A percentile compares a stretch with the other conserved stretches of the same genome.
Conservation (phyloP, 1,284 basidiomycete genomes). For the Prillingera fragicola region DNA sequence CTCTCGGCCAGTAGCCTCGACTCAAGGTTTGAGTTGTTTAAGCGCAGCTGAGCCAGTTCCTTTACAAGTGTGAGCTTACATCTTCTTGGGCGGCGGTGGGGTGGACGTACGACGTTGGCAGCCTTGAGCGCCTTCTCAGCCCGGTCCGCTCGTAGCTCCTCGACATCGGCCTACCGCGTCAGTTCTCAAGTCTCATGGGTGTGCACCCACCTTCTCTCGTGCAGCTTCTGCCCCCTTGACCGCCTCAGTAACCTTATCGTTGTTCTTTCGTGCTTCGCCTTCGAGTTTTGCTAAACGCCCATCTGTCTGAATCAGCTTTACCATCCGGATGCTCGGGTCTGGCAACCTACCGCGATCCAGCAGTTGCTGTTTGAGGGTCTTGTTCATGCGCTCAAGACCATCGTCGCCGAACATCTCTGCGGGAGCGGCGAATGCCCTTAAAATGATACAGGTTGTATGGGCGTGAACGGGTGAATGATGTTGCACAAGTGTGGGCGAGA, state of each 20-base stretch:
- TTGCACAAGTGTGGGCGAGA: no score
- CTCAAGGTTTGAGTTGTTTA: slow-evolving; percentile 41
- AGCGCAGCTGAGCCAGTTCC: slow-evolving; percentile 32
- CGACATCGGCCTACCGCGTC: slow-evolving; percentile 23
- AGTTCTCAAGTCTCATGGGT: background rate
- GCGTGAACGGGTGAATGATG: no score
- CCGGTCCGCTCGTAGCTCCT: slow-evolving; percentile 28
- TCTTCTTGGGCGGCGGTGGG: no score
- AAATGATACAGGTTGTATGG: no score
- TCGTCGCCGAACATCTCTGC: slow-evolving; percentile 45
- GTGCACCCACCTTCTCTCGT: slow-evolving; percentile 32
- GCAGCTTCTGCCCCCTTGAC: slow-evolving; percentile 31
- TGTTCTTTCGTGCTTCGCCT: slow-evolving; percentile 38
- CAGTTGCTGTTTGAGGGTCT: slow-evolving; percentile 38
- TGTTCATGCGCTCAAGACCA: slow-evolving; percentile 38
- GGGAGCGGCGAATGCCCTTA: no score
- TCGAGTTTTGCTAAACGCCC: slow-evolving; percentile 34
- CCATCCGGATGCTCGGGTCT: no score
- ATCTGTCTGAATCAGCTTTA: slow-evolving; percentile 19
- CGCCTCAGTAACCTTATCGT: slow-evolving; percentile 25
- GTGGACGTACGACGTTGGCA: slow-evolving; percentile 24
- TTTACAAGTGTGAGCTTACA: slow-evolving; percentile 2
- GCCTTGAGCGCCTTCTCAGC: slow-evolving; percentile 23
- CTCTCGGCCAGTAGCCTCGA: slow-evolving; percentile 23
- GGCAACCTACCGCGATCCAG: slow-evolving; percentile 40